Evolutionary conservation across 2,329 filamentous ascomycete species (phyloP).

Genomic region (Aspergillus ustus): DNA sequence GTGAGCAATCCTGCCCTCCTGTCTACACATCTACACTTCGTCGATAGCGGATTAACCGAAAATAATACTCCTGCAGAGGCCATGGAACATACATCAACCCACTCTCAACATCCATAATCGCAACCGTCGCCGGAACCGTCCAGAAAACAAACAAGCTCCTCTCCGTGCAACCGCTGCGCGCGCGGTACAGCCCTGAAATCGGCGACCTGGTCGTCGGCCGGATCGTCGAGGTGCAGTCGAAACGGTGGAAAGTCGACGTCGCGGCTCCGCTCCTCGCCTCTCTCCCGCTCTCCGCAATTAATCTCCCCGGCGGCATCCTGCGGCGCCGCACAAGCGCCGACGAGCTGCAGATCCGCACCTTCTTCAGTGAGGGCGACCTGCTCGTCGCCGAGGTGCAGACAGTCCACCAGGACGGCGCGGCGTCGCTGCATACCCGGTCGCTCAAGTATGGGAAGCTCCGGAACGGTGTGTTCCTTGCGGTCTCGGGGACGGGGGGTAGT

Average conservation of each 20-base stretch:
- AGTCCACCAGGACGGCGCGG: slow-evolving; percentile 82
- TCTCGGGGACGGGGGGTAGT: slow-evolving; percentile 76
- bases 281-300: slow-evolving; percentile 86
- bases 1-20: slow-evolving; percentile 25
- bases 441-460: slow-evolving; percentile 94
- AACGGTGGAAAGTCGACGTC: slow-evolving; percentile 94
- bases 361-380: slow-evolving; percentile 93
- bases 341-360: slow-evolving; percentile 95
- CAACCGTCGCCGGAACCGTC: slow-evolving; percentile 87
- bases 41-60: slow-evolving; percentile 36
- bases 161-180: slow-evolving; percentile 85
- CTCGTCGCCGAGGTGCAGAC: slow-evolving; percentile 94
- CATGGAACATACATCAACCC: slow-evolving; percentile 84
- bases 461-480: slow-evolving; percentile 86
- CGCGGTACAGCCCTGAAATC: slow-evolving; percentile 93
- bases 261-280: slow-evolving; percentile 83
- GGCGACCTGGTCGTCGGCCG: slow-evolving; percentile 93
- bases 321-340: slow-evolving; percentile 92
- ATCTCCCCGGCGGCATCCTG: slow-evolving; percentile 90
- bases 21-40: too few species aligned
- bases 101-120: slow-evolving; percentile 70
- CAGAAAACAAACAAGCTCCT: slow-evolving; percentile 96
- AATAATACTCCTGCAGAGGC: slow-evolving; percentile 60
- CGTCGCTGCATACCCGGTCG: slow-evolving; percentile 84
- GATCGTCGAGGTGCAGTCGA: slow-evolving; percentile 91